Percentiles rank a stretch among this genome's conserved stretches.
Evolutionary conservation across 2,329 filamentous ascomycete species (phyloP).

Genomic region (Neospermospora avenae): DNA sequence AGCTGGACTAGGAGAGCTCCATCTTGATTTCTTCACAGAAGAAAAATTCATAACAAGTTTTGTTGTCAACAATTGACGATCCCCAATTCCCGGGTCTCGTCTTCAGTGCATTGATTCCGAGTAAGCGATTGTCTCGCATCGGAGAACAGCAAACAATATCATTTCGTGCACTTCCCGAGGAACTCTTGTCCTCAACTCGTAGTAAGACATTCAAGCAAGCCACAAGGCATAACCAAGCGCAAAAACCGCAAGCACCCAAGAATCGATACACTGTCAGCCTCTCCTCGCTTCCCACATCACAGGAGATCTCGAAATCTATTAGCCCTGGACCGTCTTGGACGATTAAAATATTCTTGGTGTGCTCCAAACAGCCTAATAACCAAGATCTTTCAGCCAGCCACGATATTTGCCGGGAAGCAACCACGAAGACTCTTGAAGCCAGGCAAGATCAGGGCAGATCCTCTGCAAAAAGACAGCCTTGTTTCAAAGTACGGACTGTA

Average conservation of each 20-base stretch:
- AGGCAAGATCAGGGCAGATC: too few species aligned
- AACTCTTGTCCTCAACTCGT: neutral
- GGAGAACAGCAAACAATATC: too few species aligned
- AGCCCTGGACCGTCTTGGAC: neutral
- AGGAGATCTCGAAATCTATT: neutral
- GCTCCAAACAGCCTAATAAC: too few species aligned
- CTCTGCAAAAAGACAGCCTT: too few species aligned
- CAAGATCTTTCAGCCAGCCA: neutral
- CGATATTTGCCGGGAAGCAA: too few species aligned
- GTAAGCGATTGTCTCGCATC: too few species aligned
- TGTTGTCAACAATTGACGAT: neutral
- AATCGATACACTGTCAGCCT: neutral
- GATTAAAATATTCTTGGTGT: too few species aligned
- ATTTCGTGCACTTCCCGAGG: neutral
- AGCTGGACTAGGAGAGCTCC: neutral
- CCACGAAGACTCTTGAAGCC: too few species aligned
- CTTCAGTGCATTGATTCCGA: neutral
- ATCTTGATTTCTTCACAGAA: neutral
- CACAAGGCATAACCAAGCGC: neutral
- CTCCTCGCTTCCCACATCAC: neutral
- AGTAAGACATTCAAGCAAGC: slow-evolving; percentile 5
- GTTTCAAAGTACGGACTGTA: too few species aligned
- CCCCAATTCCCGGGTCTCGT: neutral
- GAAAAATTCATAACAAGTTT: neutral
- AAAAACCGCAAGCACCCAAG: neutral